Evolutionary conservation across 2,329 filamentous ascomycete genomes (phyloP).

Genomic region (Paramyrothecium sp.): DNA sequence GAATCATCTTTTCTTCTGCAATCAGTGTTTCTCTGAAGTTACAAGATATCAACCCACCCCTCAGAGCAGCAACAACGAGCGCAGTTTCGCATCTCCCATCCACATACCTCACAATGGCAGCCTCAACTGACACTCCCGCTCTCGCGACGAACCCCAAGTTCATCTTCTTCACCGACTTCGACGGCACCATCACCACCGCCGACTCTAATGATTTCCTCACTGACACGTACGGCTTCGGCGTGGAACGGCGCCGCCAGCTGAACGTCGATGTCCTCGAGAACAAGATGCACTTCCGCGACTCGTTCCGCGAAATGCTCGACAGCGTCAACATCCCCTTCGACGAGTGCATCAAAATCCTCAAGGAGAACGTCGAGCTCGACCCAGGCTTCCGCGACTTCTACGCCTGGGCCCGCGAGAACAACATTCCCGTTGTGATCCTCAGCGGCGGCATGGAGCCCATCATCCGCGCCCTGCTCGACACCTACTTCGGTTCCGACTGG

Average conservation of each 20-base stretch:
- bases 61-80: not conserved
- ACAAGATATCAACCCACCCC: no score
- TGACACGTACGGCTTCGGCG: conserved; percentile 86
- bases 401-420: conserved; percentile 74
- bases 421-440: conserved; percentile 88
- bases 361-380: conserved; percentile 84
- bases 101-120: conserved; percentile 35
- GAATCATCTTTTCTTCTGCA: not conserved
- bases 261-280: conserved; percentile 77
- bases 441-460: conserved; percentile 92
- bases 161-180: conserved; percentile 99
- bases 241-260: conserved; percentile 64
- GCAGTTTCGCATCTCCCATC: not conserved
- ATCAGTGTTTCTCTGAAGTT: no score
- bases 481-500: conserved; percentile 74
- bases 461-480: conserved; percentile 78
- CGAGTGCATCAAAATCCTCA: conserved; percentile 75
- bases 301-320: conserved; percentile 90
- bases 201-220: conserved; percentile 73
- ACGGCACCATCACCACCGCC: conserved; percentile 84
- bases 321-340: conserved; percentile 78
- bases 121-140: conserved; percentile 49
- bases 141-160: conserved; percentile 73
- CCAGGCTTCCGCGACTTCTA: conserved; percentile 87
- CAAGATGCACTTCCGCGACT: conserved; percentile 74